Conservation (phyloP, 257 asterid species). For the Eucommia ulmoides region DNA sequence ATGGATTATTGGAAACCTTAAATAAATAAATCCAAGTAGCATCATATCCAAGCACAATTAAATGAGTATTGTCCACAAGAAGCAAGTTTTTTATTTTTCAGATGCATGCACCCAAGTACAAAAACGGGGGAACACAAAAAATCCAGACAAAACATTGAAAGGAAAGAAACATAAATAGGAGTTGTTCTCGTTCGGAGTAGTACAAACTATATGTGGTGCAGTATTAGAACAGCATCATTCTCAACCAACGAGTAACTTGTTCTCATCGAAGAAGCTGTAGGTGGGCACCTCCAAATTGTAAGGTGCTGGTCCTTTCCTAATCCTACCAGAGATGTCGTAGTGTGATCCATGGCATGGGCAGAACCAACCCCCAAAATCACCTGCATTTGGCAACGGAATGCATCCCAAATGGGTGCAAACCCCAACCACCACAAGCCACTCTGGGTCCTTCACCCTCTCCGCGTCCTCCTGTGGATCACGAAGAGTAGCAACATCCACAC, state of each 20-base stretch:
- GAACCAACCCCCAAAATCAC: constrained; percentile 96
- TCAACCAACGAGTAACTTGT: constrained; percentile 70
- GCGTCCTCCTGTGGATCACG: constrained; percentile 94
- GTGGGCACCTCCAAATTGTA: constrained; percentile 89
- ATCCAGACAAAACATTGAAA: too few relatives aligned
- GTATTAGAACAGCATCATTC: constrained; percentile 3
- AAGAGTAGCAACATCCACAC: constrained; percentile 54
- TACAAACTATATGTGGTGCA: too few relatives aligned
- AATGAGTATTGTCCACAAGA: too few relatives aligned
- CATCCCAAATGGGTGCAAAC: constrained; percentile 94
- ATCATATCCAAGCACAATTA: too few relatives aligned
- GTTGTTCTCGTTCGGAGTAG: background rate
- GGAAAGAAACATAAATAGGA: too few relatives aligned
- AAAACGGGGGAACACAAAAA: too few relatives aligned
- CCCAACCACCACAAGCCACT: constrained; percentile 85
- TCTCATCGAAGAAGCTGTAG: constrained; percentile 73
- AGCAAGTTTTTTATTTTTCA: too few relatives aligned
- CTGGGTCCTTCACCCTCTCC: constrained; percentile 78
- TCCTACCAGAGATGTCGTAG: constrained; percentile 87
- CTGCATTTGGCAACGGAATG: constrained; percentile 95
- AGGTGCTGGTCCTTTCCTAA: constrained; percentile 91
- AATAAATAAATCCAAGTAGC: too few relatives aligned
- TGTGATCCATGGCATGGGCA: constrained; percentile 98
- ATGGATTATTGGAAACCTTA: too few relatives aligned
- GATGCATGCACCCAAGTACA: too few relatives aligned